These are phyloP conservation scores for Lactuca sativa DNA, from an alignment of 129 eudicot species.

Conservation along the genomic window DNA sequence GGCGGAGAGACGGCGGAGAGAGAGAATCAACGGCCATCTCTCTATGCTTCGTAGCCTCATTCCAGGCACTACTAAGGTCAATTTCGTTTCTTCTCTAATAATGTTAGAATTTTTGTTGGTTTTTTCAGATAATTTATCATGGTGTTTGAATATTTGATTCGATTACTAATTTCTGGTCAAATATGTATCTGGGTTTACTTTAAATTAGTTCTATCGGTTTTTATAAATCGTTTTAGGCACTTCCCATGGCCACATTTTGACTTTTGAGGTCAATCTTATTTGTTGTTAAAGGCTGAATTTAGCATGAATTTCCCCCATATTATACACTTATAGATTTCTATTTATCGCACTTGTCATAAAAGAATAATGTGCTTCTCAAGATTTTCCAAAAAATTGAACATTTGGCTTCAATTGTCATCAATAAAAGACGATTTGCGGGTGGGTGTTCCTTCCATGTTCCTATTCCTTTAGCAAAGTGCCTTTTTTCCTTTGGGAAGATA, in stretches of 20 bases:
- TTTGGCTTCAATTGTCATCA: neutral
- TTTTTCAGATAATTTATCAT: neutral
- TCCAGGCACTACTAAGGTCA: conserved; percentile 63
- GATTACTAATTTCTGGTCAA: neutral
- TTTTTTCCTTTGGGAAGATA: neutral
- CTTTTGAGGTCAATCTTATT: neutral
- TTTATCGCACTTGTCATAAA: neutral
- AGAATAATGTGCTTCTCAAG: neutral
- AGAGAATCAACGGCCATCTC: conserved; percentile 77
- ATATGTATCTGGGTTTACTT: neutral
- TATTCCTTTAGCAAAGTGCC: neutral
- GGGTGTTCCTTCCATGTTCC: neutral
- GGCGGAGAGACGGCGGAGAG: conserved; percentile 79
- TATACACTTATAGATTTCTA: neutral
- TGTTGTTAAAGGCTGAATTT: neutral
- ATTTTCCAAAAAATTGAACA: neutral
- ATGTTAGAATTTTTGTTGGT: neutral
- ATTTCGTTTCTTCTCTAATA: neutral
- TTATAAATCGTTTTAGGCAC: neutral
- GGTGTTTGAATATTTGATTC: neutral
- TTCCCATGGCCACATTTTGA: neutral
- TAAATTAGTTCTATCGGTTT: neutral
- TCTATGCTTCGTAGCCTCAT: conserved; percentile 59
- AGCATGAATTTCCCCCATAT: neutral
- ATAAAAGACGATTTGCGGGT: neutral